A percentile compares a stretch with the other conserved stretches of the same genome.
These are phyloP conservation scores for Fusarium brachygibbosum DNA, from an alignment of 2,329 filamentous ascomycete genomes.

Conservation along the genomic window DNA sequence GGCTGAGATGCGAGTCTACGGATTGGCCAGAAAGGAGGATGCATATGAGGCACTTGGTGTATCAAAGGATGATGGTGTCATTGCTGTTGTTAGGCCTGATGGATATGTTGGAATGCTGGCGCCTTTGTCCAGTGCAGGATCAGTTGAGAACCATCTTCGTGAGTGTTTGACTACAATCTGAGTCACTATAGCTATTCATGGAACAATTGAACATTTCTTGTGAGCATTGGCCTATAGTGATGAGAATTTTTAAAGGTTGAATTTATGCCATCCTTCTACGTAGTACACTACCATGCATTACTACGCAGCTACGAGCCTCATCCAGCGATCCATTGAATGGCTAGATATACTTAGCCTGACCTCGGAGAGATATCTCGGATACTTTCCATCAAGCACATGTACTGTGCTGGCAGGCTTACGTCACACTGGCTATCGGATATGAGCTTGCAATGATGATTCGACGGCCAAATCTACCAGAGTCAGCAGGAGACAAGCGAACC, in stretches of 20 bases:
- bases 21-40: slow-evolving; percentile 16
- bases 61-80: slow-evolving; percentile 1
- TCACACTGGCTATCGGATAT: not conserved
- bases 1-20: slow-evolving; percentile 10
- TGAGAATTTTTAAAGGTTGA: no score
- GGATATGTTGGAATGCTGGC: slow-evolving; percentile 22
- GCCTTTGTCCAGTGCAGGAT: rapidly evolving
- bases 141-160: not conserved
- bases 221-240: no score
- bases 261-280: no score
- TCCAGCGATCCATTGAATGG: no score
- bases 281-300: no score
- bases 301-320: no score
- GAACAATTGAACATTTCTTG: not conserved
- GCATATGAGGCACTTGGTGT: slow-evolving; percentile 1
- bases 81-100: slow-evolving; percentile 22
- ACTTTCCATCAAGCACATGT: not conserved
- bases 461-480: rapidly evolving
- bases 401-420: not conserved
- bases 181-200: not conserved
- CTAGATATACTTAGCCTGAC: no score
- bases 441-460: not conserved
- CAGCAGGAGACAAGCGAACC: not conserved
- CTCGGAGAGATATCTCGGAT: not conserved
- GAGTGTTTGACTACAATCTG: slow-evolving; percentile 4